Percentiles rank a stretch among this genome's conserved stretches.
These are phyloP conservation scores for Sphaerulina vaccinii DNA, from an alignment of 2,329 filamentous ascomycete species.

Conservation along the genomic window DNA sequence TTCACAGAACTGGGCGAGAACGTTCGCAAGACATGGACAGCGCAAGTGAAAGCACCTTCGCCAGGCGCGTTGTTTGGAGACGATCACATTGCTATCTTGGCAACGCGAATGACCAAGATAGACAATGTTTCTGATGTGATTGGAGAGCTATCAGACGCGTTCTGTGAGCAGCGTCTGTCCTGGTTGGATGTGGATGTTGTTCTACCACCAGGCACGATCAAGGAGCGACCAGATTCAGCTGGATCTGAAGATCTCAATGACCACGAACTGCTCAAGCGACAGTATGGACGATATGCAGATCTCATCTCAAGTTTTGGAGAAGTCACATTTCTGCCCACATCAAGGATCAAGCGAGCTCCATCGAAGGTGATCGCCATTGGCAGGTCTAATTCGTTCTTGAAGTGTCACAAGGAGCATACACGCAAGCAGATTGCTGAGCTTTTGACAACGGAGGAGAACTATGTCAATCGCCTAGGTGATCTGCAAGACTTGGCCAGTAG, in stretches of 20 bases:
- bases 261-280: constrained; percentile 51
- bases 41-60: constrained; percentile 52
- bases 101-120: constrained; percentile 77
- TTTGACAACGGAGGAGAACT: constrained; percentile 89
- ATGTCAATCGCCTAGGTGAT: constrained; percentile 68
- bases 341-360: constrained; percentile 77
- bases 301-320: constrained; percentile 79
- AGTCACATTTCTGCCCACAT: constrained; percentile 81
- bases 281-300: constrained; percentile 75
- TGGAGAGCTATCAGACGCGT: constrained; percentile 68
- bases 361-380: constrained; percentile 82
- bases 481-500: constrained; percentile 78
- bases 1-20: constrained; percentile 79
- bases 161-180: constrained; percentile 77
- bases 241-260: constrained; percentile 33
- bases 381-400: constrained; percentile 72
- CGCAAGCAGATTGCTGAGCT: constrained; percentile 87
- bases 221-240: constrained; percentile 29
- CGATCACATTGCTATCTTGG: constrained; percentile 87
- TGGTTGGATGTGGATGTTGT: constrained; percentile 88
- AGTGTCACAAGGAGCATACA: constrained; percentile 78
- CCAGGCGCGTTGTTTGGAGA: constrained; percentile 76
- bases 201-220: constrained; percentile 72
- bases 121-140: constrained; percentile 74
- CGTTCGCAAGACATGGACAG: constrained; percentile 69